These are phyloP conservation scores for Uronychia setigera DNA, from an alignment of 73 alveolate genomes.

Conservation along the genomic window DNA sequence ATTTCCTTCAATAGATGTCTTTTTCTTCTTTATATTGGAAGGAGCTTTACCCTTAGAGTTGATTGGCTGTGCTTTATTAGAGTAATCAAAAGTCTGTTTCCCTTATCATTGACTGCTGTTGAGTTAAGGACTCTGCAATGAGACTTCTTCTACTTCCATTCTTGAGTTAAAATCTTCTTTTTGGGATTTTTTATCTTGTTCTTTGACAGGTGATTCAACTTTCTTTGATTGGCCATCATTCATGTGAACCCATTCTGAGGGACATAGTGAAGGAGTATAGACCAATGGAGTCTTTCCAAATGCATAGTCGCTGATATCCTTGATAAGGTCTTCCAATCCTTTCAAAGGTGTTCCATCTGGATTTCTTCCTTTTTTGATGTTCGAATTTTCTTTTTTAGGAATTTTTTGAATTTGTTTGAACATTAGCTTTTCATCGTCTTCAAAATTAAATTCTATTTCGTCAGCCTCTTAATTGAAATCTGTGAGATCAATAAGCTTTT, in stretches of 20 bases:
- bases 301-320: neutral
- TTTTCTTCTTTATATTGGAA: too few relatives aligned
- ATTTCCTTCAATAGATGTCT: too few relatives aligned
- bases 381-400: too few relatives aligned
- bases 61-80: too few relatives aligned
- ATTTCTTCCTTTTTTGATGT: too few relatives aligned
- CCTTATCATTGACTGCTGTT: slow-evolving; percentile 1
- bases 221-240: too few relatives aligned
- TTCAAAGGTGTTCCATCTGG: neutral
- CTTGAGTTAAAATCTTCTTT: neutral
- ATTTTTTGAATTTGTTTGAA: too few relatives aligned
- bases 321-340: neutral
- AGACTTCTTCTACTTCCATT: neutral
- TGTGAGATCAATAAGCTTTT: neutral
- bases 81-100: too few relatives aligned
- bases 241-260: neutral
- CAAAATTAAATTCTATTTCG: neutral
- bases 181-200: neutral
- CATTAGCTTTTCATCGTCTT: too few relatives aligned
- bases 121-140: neutral
- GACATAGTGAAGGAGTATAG: neutral
- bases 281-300: neutral
- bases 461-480: neutral
- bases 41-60: too few relatives aligned
- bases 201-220: neutral